Evolutionary conservation across 2,329 filamentous ascomycete species (phyloP).

Genomic region (Phialophora chinensis): DNA sequence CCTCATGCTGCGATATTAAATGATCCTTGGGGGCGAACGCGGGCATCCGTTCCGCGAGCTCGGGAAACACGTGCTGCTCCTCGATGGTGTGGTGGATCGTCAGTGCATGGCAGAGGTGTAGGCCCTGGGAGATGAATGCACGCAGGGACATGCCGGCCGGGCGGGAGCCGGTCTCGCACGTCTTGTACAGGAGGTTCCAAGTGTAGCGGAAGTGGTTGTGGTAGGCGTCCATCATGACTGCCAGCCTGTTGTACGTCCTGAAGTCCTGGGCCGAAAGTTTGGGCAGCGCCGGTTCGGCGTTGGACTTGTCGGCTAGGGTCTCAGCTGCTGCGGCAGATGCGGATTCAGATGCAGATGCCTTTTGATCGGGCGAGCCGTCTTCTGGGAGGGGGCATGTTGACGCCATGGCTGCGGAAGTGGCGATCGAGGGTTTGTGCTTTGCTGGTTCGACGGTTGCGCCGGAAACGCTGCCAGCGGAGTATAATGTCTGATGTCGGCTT

Average conservation of each 20-base stretch:
- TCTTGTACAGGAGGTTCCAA: slow-evolving; percentile 74
- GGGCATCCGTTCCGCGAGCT: slow-evolving; percentile 77
- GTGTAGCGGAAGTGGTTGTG: slow-evolving; percentile 77
- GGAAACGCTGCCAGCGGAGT: neutral
- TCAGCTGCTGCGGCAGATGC: neutral
- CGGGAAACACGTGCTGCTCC: slow-evolving; percentile 79
- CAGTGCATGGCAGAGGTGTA: slow-evolving; percentile 75
- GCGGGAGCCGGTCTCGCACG: slow-evolving; percentile 65
- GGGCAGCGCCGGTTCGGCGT: slow-evolving; percentile 54
- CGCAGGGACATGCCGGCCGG: slow-evolving; percentile 69
- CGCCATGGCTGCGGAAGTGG: slow-evolving; percentile 2
- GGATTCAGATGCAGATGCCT: neutral
- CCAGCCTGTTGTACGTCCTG: slow-evolving; percentile 46
- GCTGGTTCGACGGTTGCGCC: neutral
- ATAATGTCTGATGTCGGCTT: neutral
- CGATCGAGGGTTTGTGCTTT: neutral
- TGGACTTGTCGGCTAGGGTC: neutral
- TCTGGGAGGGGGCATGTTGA: slow-evolving; percentile 7
- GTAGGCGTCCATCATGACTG: slow-evolving; percentile 60
- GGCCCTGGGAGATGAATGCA: slow-evolving; percentile 70
- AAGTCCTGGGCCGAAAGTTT: slow-evolving; percentile 72
- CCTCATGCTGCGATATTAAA: slow-evolving; percentile 74
- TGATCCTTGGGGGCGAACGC: slow-evolving; percentile 72
- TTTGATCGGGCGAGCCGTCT: neutral
- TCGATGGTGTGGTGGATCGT: slow-evolving; percentile 81